Base-by-base conservation (phyloP, 2,329 filamentous ascomycete genomes). In the Chrysoporthe austroafricana region DNA sequence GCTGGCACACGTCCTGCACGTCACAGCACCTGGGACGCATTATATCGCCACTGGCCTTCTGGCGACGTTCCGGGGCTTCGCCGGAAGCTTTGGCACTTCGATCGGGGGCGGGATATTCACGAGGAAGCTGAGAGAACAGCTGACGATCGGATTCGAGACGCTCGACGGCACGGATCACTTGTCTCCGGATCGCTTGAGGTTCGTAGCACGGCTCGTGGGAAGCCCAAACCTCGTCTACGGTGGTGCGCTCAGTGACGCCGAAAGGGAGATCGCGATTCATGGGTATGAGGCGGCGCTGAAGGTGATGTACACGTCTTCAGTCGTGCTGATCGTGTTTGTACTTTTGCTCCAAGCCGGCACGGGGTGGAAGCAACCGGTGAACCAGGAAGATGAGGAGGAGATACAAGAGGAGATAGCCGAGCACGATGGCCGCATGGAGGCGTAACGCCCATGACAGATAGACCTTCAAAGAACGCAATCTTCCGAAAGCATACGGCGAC, bases 61-160 rank as follows among this genome's bases (percentile, higher is more conserved):
- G 4, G 88, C 90, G 39, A 96, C 92, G 0, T 95, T 95, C 78
- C 86, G 93, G 4, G 91, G 91, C 5, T 94, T 96, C 71, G 91
- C 91, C 0, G 92, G 92, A 16, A 91, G 88, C 63, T 96, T 96
- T 73, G 92, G 93, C 2, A 91, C 90, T 1, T 88, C 92, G 0
- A 90, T 95, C 60, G 91, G 92, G 2, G 92, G 93, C 2, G 93
- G 93, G 0, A 82, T 92, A 64, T 95, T 94, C 75, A 83, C 85
- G 52, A 85, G 91, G 5, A 81, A 87, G 1, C 78, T 95, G 43
- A 81, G 84, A 58, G 77, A 73, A 2, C 80, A 82, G 0, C 80
- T 95, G 1, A 80, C 83, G n/a, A 73, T 78, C 0, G 86, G 88
- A 0, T 93, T 93, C 71, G 75, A 77, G 4, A 68, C 66, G 16